Conservation (phyloP, 2,329 filamentous ascomycete genomes). For the Calonectria pseudoreteaudii region DNA sequence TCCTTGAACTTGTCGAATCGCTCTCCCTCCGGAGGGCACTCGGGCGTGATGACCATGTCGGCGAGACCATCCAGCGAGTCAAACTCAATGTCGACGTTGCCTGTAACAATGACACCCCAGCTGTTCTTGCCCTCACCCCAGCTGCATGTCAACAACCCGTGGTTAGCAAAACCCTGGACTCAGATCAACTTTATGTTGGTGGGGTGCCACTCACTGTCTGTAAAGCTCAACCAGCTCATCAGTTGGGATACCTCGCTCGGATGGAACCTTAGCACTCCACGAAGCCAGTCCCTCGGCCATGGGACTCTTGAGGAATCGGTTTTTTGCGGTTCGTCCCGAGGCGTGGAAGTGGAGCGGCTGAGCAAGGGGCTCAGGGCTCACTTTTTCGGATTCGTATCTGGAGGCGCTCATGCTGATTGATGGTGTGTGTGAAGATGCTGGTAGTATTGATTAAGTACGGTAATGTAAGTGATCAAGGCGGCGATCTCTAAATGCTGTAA, state of each 20-base stretch:
- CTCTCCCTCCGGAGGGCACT: slow-evolving; percentile 62
- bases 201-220: slow-evolving; percentile 58
- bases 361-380: slow-evolving; percentile 47
- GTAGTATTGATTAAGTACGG: not conserved
- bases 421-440: not conserved
- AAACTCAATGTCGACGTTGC: slow-evolving; percentile 74
- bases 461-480: not conserved
- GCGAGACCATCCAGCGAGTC: slow-evolving; percentile 67
- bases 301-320: slow-evolving; percentile 74
- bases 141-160: slow-evolving; percentile 5
- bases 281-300: slow-evolving; percentile 75
- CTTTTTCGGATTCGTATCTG: slow-evolving; percentile 34
- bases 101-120: slow-evolving; percentile 68
- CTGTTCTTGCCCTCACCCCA: slow-evolving; percentile 63
- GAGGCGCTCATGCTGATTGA: slow-evolving; percentile 25
- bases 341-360: slow-evolving; percentile 59
- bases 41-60: slow-evolving; percentile 68
- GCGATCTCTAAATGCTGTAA: not conserved
- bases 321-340: slow-evolving; percentile 64
- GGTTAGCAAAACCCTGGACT: slow-evolving; percentile 7
- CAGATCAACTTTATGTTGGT: not conserved
- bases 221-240: slow-evolving; percentile 66
- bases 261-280: slow-evolving; percentile 66
- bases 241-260: slow-evolving; percentile 59
- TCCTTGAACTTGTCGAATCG: slow-evolving; percentile 72